Evolutionary conservation across 2,329 filamentous ascomycete genomes (phyloP).

Genomic region (Leptographium radiaticola): DNA sequence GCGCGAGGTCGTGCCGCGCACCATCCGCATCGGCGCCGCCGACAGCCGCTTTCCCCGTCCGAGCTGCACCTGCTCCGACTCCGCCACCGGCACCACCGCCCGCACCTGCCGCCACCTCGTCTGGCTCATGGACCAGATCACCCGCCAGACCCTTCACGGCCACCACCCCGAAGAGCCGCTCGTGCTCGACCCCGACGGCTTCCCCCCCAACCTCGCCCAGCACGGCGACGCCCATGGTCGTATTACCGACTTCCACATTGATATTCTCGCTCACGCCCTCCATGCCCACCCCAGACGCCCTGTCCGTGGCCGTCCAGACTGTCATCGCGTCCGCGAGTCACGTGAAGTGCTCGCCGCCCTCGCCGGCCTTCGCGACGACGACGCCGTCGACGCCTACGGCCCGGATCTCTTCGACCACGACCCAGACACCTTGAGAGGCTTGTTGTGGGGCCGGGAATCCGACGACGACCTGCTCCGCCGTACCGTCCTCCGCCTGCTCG

Average conservation of each 20-base stretch:
- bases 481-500: slow-evolving; percentile 39
- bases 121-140: slow-evolving; percentile 41
- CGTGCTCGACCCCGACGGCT: slow-evolving; percentile 21
- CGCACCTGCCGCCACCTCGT: slow-evolving; percentile 37
- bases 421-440: slow-evolving; percentile 4
- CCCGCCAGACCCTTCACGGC: slow-evolving; percentile 31
- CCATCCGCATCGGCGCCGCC: slow-evolving; percentile 33
- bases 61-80: slow-evolving; percentile 30
- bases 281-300: slow-evolving; percentile 30
- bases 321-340: slow-evolving; percentile 31
- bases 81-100: neutral
- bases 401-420: slow-evolving; percentile 29
- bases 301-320: slow-evolving; percentile 16
- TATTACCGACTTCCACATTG: slow-evolving; percentile 38
- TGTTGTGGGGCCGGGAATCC: slow-evolving; percentile 3
- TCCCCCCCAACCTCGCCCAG: slow-evolving; percentile 10
- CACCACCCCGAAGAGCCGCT: slow-evolving; percentile 22
- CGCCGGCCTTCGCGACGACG: slow-evolving; percentile 23
- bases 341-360: slow-evolving; percentile 38
- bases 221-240: slow-evolving; percentile 20
- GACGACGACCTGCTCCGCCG: slow-evolving; percentile 26
- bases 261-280: slow-evolving; percentile 37
- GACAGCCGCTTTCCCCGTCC: slow-evolving; percentile 26
- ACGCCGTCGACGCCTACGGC: slow-evolving; percentile 27
- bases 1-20: slow-evolving; percentile 38